Evolutionary conservation across 2,329 filamentous ascomycete species (phyloP), one percentile per base, ranked within the genome.

Genomic region (Emmonsiellopsis sp.): DNA sequence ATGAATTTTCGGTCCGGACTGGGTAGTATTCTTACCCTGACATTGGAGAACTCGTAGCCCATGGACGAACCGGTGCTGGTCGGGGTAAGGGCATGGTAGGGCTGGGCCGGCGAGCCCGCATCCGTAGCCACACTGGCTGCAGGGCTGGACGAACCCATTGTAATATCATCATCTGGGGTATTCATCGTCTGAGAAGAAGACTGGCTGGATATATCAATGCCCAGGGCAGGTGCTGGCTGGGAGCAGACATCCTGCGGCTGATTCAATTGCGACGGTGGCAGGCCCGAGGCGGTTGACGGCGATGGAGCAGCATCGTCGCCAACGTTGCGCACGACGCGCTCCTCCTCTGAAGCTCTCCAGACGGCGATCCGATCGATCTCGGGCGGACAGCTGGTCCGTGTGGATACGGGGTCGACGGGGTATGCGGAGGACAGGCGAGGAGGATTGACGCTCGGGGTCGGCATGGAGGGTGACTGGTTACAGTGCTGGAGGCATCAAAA

Each of bases 41-140:
- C 67, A 57, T 76, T 78, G 1, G 78, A 80, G 55, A 77, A 79
- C 54, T 81, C 77, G 60, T 76, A 78, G 39, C 75, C 77, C 62
- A 77, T 70, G 8, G 75, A 75, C 2, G 75, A 72, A 9, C 17
- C 31, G 33, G 75, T 68, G 42, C 69, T 64, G 1, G 66, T 67
- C 31, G 68, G 59, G 14, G 67, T 61, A n/a, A 63, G 59, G 21
- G 63, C 61, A 2, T 70, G 59, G 42, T 69, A 63, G 46, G 62
- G 61, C 39, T 63, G 57, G 27, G 58, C 53, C 27, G 59, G 55
- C 33, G 66, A 60, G 44, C 69, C 51, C 32, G 67, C 60, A 32
- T 72, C 68, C 47, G 67, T 62, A 55, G 70, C 65, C 53, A 71
- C 61, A 53, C 61, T 64, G 42, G 59, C 40, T 9, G 52, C 59